A percentile compares a stretch with the other conserved stretches of the same genome.
These are phyloP conservation scores for Pleurotus ostreatus DNA, from an alignment of 768 basidiomycete genomes.

Conservation along the genomic window DNA sequence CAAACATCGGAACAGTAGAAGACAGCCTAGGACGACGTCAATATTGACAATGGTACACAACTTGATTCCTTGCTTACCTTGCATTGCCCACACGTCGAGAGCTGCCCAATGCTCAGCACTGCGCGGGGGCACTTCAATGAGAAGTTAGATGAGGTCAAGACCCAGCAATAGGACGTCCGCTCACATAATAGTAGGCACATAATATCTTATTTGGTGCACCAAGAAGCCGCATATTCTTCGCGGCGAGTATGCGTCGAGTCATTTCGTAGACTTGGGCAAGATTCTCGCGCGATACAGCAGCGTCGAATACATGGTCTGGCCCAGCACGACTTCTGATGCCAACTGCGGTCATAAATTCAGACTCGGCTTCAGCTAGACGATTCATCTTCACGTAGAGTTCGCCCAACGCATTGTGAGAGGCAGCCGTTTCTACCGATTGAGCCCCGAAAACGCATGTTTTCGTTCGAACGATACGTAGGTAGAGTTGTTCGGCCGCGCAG, in stretches of 20 bases:
- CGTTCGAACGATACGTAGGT: slow-evolving; percentile 25
- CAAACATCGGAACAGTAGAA: slow-evolving; percentile 10
- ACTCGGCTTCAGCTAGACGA: slow-evolving; percentile 32
- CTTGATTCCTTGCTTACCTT: slow-evolving; percentile 14
- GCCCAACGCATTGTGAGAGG: slow-evolving; percentile 29
- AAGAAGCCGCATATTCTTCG: slow-evolving; percentile 23
- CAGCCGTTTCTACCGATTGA: slow-evolving; percentile 17
- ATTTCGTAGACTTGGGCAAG: slow-evolving; percentile 31
- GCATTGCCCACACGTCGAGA: slow-evolving; percentile 23
- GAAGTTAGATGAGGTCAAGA: not conserved
- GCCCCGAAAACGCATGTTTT: slow-evolving; percentile 19
- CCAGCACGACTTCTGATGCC: slow-evolving; percentile 15
- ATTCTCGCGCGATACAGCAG: slow-evolving; percentile 16
- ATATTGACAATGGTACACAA: not conserved
- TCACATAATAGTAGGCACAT: not conserved
- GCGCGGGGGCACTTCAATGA: slow-evolving; percentile 20
- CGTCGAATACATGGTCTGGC: slow-evolving; percentile 20
- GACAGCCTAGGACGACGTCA: not conserved
- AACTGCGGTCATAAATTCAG: slow-evolving; percentile 28
- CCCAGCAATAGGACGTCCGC: not conserved
- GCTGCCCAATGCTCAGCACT: slow-evolving; percentile 11
- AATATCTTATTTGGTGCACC: slow-evolving; percentile 20
- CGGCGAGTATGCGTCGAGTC: slow-evolving; percentile 24
- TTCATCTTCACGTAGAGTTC: slow-evolving; percentile 30
- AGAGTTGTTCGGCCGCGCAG: slow-evolving; percentile 22